These are phyloP conservation scores for Sordariomycetes sp. DNA, from an alignment of 2,329 filamentous ascomycete genomes.

Conservation along the genomic window DNA sequence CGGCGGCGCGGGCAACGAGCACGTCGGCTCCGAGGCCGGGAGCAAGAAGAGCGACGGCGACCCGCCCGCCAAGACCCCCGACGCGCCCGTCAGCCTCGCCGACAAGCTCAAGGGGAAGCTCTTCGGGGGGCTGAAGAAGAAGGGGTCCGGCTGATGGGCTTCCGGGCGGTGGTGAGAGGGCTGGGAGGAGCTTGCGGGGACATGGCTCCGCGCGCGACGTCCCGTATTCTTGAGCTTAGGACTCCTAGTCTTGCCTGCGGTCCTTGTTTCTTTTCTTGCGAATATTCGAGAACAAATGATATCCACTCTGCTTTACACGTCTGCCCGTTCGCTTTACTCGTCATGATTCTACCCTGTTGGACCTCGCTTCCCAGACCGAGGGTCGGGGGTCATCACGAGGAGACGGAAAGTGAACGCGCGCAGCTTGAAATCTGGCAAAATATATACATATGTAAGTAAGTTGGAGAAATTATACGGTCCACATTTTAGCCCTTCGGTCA, in stretches of 20 bases:
- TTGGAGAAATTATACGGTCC: background rate
- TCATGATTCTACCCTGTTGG: background rate
- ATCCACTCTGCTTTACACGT: background rate
- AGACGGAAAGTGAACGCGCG: no score
- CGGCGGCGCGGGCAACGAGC: slow-evolving; percentile 49
- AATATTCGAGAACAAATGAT: slow-evolving; percentile 4
- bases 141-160: background rate
- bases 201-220: background rate
- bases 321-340: background rate
- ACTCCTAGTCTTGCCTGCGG: background rate
- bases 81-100: slow-evolving; percentile 31
- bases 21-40: slow-evolving; percentile 18
- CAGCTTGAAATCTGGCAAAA: no score
- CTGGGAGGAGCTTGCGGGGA: background rate
- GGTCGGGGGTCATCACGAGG: no score
- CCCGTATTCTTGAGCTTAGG: background rate
- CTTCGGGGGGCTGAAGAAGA: background rate
- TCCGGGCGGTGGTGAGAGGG: no score
- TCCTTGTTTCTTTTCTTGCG: background rate
- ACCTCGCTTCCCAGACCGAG: no score
- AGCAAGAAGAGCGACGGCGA: slow-evolving; percentile 19
- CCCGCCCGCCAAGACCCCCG: slow-evolving; percentile 11
- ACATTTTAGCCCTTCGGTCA: background rate
- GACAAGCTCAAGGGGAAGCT: slow-evolving; percentile 40
- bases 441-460: no score